phyloP scores from a whole-genome alignment of 495 filamentous ascomycete genomes.

The Neurospora sp. region DNA sequence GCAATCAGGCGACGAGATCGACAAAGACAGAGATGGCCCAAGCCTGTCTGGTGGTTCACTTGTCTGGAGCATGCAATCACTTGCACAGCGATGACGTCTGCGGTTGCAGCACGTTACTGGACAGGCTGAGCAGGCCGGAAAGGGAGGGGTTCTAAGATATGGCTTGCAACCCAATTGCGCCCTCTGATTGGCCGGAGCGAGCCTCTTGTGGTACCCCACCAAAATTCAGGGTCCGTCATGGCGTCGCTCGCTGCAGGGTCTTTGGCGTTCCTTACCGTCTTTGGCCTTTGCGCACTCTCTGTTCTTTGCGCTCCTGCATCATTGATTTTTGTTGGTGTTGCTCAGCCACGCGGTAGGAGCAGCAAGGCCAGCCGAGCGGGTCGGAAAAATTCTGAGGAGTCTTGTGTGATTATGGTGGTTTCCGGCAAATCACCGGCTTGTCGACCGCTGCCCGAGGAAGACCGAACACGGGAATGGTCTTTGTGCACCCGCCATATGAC shows the following conservation, averaged over 20 bases:
- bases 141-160: slow-evolving; percentile 7
- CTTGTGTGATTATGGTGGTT: background rate
- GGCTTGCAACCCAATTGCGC: background rate
- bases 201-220: slow-evolving; percentile 1
- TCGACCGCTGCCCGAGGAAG: background rate
- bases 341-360: background rate
- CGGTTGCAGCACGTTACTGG: slow-evolving; percentile 2
- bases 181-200: slow-evolving; percentile 7
- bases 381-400: background rate
- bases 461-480: background rate
- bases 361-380: background rate
- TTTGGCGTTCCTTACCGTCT: background rate
- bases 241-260: slow-evolving; percentile 12
- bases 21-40: background rate
- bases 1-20: background rate
- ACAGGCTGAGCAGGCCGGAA: background rate
- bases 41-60: background rate
- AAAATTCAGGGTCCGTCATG: slow-evolving; percentile 8
- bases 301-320: background rate
- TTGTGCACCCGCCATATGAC: background rate
- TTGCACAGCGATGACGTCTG: slow-evolving; percentile 17
- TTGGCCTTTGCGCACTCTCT: background rate
- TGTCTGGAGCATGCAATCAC: background rate
- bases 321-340: background rate
- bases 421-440: background rate